Evolutionary conservation across 495 filamentous ascomycete species (phyloP), one percentile per base, ranked within the genome.

Genomic region (Aspergillus funiculosus): DNA sequence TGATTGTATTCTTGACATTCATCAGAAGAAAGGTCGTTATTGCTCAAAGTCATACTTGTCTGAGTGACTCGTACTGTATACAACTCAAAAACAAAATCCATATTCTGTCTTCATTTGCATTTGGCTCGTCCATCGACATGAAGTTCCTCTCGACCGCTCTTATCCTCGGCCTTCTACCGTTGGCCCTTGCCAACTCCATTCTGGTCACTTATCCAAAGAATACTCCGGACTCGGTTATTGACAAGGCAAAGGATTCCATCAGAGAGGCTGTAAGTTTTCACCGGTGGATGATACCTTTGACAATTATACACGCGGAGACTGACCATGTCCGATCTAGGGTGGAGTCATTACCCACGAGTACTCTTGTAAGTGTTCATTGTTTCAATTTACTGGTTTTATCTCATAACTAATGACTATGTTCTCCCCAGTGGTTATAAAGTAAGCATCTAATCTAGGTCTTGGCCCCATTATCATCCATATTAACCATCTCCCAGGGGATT

Each of bases 131-230:
- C n/a, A 46, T 54, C 58, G 73, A 19, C 4, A 89, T 89, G 86
- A 84, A 76, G 61, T 56, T 65, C 21, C 51, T 81, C 34, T 50
- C 71, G 17, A 45, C 68, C 28, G 37, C 5, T 22, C 51, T 77
- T 11, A 48, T 80, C 39, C 51, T 85, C 31, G 74, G 74, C 13
- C 64, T 78, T 13, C 61, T 88, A 14, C 71, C 76, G 10, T 54
- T 78, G 43, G 71, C 69, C 29, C 66, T 79, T 47, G 81, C 73
- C 48, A 87, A 89, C 57, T 78, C 82, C 37, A 78, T 91, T 39
- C 77, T 94, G 48, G 73, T 95, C 57, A 85, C 76, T 56, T 95
- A 87, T 60, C 81, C 82, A 18, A 67, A 78, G 28, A 73, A 80
- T 38, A 91, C 87, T 5, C 85, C 89, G 11, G 71, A 83, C 41